Evolutionary conservation across 345 rosid species (phyloP).

Genomic region (Linum trigynum): DNA sequence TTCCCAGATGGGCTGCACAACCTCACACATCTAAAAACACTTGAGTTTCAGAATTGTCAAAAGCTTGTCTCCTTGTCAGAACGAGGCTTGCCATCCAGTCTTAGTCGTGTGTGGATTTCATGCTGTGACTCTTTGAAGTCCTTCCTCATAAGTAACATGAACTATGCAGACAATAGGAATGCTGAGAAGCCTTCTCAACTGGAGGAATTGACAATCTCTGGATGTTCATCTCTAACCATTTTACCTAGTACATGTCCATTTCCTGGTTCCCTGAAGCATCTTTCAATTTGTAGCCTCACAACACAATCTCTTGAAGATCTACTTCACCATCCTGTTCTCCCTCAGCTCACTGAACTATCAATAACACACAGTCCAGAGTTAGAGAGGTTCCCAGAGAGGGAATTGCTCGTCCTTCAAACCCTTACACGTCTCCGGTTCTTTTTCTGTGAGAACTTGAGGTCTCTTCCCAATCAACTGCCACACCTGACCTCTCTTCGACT

Average conservation of each 20-base stretch:
- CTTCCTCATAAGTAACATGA: constrained; percentile 2
- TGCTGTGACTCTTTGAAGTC: constrained; percentile 6
- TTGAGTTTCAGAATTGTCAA: neutral
- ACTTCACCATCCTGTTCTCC: neutral
- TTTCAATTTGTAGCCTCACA: constrained; percentile 5
- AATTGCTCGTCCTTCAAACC: constrained; percentile 5
- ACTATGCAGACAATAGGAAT: neutral
- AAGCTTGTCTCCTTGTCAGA: neutral
- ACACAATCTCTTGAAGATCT: constrained; percentile 11
- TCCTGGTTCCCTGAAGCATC: constrained; percentile 8
- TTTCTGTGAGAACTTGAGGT: constrained; percentile 13
- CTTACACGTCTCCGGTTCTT: neutral
- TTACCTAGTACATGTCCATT: constrained; percentile 7
- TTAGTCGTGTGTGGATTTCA: constrained; percentile 8
- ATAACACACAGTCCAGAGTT: constrained; percentile 13
- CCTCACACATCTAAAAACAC: neutral
- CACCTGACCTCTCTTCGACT: constrained; percentile 16
- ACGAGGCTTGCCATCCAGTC: neutral
- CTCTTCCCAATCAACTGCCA: constrained; percentile 18
- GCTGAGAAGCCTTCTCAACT: neutral
- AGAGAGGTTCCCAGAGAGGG: constrained; percentile 14
- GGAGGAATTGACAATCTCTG: constrained; percentile 4
- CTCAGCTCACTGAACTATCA: constrained; percentile 11
- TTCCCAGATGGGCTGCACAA: neutral
- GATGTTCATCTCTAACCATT: constrained; percentile 16